Evolutionary conservation across 2,329 filamentous ascomycete genomes (phyloP).

Genomic region (Cladophialophora carrionii): DNA sequence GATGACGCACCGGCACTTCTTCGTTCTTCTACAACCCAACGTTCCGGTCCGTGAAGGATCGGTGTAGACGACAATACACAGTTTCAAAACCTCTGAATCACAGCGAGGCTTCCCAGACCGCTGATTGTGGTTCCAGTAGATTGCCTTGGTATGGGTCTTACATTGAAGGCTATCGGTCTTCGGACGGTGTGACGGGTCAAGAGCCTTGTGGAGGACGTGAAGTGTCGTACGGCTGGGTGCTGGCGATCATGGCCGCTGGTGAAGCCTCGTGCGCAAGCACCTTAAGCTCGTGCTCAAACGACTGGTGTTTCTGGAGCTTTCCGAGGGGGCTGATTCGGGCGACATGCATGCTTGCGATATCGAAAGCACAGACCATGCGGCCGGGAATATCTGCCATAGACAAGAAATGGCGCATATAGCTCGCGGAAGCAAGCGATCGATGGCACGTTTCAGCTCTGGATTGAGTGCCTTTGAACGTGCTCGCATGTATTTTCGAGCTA

Average conservation of each 20-base stretch:
- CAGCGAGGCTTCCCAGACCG: not conserved
- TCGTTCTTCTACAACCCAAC: not conserved
- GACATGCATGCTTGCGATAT: constrained; percentile 21
- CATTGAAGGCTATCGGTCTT: not conserved
- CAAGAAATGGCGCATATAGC: constrained; percentile 10
- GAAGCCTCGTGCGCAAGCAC: not conserved
- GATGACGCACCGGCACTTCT: not conserved
- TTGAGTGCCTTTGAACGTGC: constrained; percentile 1
- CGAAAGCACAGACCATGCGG: constrained; percentile 8
- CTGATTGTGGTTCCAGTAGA: not conserved
- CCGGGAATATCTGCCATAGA: constrained; percentile 1
- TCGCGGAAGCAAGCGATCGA: constrained; percentile 1
- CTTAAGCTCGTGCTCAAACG: constrained; percentile 26
- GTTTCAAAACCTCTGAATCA: not conserved
- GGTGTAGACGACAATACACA: not conserved
- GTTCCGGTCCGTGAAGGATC: not conserved
- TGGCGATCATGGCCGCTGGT: not conserved
- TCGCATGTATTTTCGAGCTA: constrained; percentile 5
- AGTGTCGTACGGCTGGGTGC: not conserved
- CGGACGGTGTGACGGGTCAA: not conserved
- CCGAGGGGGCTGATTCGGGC: constrained; percentile 10
- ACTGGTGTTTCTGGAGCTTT: constrained; percentile 22
- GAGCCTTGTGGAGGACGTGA: not conserved
- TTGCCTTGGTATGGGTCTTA: not conserved
- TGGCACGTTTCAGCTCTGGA: not conserved